A percentile compares a stretch with the other conserved stretches of the same genome.
Evolutionary conservation across 805 yeast species (phyloP).

Genomic region (Candida corydali): DNA sequence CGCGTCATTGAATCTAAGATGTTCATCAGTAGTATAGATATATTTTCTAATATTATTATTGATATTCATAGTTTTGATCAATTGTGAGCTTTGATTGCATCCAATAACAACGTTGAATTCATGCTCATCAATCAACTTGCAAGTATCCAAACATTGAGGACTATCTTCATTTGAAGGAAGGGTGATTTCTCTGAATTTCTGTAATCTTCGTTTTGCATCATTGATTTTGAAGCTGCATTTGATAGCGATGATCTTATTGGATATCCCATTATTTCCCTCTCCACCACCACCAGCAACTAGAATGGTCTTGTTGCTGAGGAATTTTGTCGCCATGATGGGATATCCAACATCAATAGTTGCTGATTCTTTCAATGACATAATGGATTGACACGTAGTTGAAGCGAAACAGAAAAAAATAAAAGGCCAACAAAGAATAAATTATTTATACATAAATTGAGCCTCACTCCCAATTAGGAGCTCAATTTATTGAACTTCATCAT

Average conservation of each 20-base stretch:
- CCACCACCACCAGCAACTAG: slow-evolving; percentile 95
- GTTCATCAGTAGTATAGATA: slow-evolving; percentile 51
- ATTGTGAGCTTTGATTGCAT: slow-evolving; percentile 63
- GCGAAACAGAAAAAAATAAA: not conserved
- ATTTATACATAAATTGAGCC: too few species aligned
- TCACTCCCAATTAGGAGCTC: not conserved
- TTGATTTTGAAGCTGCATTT: slow-evolving; percentile 50
- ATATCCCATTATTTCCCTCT: slow-evolving; percentile 84
- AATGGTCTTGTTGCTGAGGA: slow-evolving; percentile 55
- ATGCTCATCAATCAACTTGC: slow-evolving; percentile 21
- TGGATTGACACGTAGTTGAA: not conserved
- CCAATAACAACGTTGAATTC: slow-evolving; percentile 61
- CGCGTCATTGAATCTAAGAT: slow-evolving; percentile 55
- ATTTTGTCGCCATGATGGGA: slow-evolving; percentile 79
- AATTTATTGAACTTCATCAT: not conserved
- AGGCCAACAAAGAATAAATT: not conserved
- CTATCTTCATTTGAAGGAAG: slow-evolving; percentile 70
- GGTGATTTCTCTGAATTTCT: slow-evolving; percentile 59
- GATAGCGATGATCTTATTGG: slow-evolving; percentile 73
- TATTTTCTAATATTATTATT: slow-evolving; percentile 74
- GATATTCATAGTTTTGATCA: slow-evolving; percentile 50
- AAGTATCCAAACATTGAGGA: slow-evolving; percentile 76
- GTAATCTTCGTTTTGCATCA: slow-evolving; percentile 40
- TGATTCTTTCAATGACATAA: slow-evolving; percentile 30
- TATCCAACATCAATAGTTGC: slow-evolving; percentile 50